Evolutionary conservation across 345 rosid species (phyloP), one percentile per base, ranked within the genome.

Genomic region (Aethionema arabicum): DNA sequence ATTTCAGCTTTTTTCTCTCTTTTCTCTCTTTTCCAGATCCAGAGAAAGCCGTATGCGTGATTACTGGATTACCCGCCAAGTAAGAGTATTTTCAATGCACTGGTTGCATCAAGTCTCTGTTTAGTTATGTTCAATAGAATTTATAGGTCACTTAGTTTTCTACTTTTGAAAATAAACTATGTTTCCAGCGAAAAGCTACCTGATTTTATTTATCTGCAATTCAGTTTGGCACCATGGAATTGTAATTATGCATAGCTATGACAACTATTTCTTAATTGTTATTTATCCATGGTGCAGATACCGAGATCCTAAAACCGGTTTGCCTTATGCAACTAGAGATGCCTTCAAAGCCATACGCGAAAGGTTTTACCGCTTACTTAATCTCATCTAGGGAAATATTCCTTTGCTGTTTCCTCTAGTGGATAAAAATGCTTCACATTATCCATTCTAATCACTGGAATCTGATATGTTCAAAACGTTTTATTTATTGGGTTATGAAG

Each of bases 21-120:
- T 11, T 27, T 66, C 46, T 69, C 65, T 75, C 50, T 74, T 69
- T 67, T 33, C 41, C 87, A 93, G 97, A 85, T 80, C 87, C 95
- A 16, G 88, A 85, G 67, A 84, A 90, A 76, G 82, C 88, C 33
- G 69, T 77, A 9, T 90, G 99, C 49, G 84, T 80, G 59, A 81
- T 93, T 52, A 93, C 96, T 32, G 99, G 99, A 68, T 68, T 90
- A 76, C 97, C 95, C 68, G 99, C 97, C 59, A 87, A 85, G 97
- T 93, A 87, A 79, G 91, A 33, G 47, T 59, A 33, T 74, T 56
- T n/a, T 14, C 30, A 0, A 8, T 48, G 36, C 30, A 33, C 12
- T 21, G 32, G 42, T 33, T 48, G 11, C 59, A 31, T 38, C 52
- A 46, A 21, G 53, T 47, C 10, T 32, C 45, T 6, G 32, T 27